Conservation (phyloP, 2,329 filamentous ascomycete species). For the Fusarium redolens region DNA sequence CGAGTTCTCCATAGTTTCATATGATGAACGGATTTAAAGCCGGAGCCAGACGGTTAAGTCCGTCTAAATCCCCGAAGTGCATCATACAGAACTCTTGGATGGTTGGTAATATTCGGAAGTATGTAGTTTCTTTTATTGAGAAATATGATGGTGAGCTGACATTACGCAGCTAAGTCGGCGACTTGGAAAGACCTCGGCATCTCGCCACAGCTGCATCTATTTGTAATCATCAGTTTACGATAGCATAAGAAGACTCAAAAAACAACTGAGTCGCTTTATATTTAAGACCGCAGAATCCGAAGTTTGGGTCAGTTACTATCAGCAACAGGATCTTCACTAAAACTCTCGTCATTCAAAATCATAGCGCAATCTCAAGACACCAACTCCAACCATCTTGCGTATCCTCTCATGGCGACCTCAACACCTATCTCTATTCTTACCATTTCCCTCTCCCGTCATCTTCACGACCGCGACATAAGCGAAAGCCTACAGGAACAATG, state of each 20-base stretch:
- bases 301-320: fast-evolving
- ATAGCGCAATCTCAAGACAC: neutral
- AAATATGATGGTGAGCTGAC: too few species aligned
- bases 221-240: neutral
- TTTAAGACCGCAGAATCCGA: fast-evolving
- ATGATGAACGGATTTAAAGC: neutral
- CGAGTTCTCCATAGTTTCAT: neutral
- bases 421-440: neutral
- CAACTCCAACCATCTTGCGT: fast-evolving
- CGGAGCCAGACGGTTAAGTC: neutral
- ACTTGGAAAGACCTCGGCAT: neutral
- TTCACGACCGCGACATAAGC: neutral
- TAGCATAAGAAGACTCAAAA: fast-evolving
- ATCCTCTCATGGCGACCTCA: neutral
- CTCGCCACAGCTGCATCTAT: neutral
- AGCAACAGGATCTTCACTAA: fast-evolving
- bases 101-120: too few species aligned
- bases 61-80: neutral
- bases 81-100: too few species aligned
- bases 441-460: conserved; percentile 4
- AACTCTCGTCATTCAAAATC: fast-evolving
- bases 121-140: too few species aligned
- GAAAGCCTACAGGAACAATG: conserved; percentile 6
- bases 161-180: neutral
- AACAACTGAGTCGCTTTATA: fast-evolving